A percentile compares a stretch with the other conserved stretches of the same genome.
Evolutionary conservation across 768 basidiomycete species (phyloP).

Genomic region (Cubamyces lactineus): DNA sequence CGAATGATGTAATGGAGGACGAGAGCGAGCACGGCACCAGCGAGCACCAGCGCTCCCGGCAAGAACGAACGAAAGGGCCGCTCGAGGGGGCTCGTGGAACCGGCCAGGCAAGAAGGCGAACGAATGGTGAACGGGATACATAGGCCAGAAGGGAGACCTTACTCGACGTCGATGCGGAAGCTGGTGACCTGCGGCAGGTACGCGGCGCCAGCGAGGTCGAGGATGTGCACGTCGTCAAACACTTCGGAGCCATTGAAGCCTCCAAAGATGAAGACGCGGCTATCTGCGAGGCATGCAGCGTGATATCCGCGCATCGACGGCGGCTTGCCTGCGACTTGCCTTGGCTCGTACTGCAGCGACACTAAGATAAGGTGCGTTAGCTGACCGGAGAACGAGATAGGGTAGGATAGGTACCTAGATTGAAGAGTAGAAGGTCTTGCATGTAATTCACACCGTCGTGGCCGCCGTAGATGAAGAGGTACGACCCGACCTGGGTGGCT

Average conservation of each 20-base stretch:
- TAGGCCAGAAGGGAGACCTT: background rate
- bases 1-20: background rate
- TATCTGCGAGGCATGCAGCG: conserved; percentile 78
- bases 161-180: conserved; percentile 37
- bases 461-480: conserved; percentile 87
- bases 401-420: conserved; percentile 72
- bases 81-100: background rate
- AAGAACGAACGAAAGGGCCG: background rate
- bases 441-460: conserved; percentile 81
- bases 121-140: background rate
- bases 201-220: conserved; percentile 86
- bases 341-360: conserved; percentile 80
- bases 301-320: conserved; percentile 86
- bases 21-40: background rate
- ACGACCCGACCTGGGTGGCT: conserved; percentile 89
- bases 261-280: conserved; percentile 83
- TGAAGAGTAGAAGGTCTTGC: conserved; percentile 78
- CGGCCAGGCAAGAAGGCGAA: background rate
- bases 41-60: background rate
- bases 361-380: conserved; percentile 47
- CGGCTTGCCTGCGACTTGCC: conserved; percentile 64
- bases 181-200: conserved; percentile 77
- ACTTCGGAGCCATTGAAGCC: conserved; percentile 85
- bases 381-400: too few species aligned
- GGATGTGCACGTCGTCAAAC: conserved; percentile 82